phyloP scores from a whole-genome alignment of 768 basidiomycete species.

The Lanmaoa pseudosensibilis region DNA sequence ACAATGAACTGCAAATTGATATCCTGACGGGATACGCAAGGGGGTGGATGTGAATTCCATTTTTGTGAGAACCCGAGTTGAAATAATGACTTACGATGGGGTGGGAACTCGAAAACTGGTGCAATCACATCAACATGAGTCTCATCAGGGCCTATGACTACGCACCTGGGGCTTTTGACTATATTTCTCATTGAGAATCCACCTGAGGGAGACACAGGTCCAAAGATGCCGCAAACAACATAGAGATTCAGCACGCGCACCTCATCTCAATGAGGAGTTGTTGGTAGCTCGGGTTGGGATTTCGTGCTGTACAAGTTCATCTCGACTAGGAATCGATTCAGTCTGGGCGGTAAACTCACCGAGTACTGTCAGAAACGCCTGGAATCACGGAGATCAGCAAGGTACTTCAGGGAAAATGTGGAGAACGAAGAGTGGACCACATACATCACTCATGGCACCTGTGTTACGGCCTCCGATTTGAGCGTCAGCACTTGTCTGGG shows the following conservation, averaged over 20 bases:
- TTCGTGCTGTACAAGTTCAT: slow-evolving; percentile 34
- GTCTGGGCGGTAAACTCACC: slow-evolving; percentile 33
- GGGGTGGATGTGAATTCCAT: background rate
- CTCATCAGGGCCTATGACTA: background rate
- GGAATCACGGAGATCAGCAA: background rate
- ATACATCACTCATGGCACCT: slow-evolving; percentile 78
- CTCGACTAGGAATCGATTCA: background rate
- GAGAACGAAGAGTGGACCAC: slow-evolving; percentile 22
- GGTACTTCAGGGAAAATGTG: background rate
- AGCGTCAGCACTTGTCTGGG: slow-evolving; percentile 81
- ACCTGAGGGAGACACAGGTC: slow-evolving; percentile 23
- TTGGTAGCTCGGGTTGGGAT: slow-evolving; percentile 52
- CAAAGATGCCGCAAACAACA: background rate
- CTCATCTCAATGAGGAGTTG: slow-evolving; percentile 48
- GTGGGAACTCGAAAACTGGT: slow-evolving; percentile 43
- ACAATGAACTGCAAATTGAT: slow-evolving; percentile 32
- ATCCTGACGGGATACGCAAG: slow-evolving; percentile 18
- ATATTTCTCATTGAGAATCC: slow-evolving; percentile 46
- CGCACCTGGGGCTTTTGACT: slow-evolving; percentile 56
- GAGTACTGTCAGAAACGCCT: slow-evolving; percentile 61
- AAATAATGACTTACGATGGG: slow-evolving; percentile 37
- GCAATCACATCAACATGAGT: slow-evolving; percentile 7
- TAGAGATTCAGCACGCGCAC: slow-evolving; percentile 26
- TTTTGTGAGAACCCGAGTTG: background rate
- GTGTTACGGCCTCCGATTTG: slow-evolving; percentile 63